A percentile compares a stretch with the other conserved stretches of the same genome.
Evolutionary conservation across 108 stramenopile genomes (phyloP).

Genomic region (Epithemia pelagica): DNA sequence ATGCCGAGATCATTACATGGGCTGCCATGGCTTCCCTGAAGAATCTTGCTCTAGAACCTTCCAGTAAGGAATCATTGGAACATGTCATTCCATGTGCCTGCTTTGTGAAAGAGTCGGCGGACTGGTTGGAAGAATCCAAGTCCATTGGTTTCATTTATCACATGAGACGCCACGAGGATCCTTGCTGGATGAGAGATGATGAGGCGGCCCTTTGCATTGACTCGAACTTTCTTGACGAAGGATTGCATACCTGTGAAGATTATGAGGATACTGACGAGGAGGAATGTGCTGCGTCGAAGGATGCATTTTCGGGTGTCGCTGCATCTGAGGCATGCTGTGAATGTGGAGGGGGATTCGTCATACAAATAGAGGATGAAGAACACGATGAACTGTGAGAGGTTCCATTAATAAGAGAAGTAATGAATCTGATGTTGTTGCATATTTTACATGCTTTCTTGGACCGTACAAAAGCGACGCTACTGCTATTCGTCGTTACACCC

Average conservation of each 20-base stretch:
- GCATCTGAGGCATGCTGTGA: constrained; percentile 18
- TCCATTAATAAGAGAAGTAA: no score
- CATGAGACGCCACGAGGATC: constrained; percentile 10
- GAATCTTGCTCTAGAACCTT: constrained; percentile 11
- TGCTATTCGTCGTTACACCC: no score
- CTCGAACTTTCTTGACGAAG: constrained; percentile 11
- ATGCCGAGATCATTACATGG: constrained; percentile 7
- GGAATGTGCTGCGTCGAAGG: constrained; percentile 12
- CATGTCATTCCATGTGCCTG: constrained; percentile 7
- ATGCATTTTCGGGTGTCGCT: not conserved
- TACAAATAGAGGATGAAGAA: not conserved
- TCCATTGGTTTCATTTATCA: constrained; percentile 4
- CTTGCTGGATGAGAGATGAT: constrained; percentile 16
- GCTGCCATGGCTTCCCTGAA: constrained; percentile 14
- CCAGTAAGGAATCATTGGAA: not conserved
- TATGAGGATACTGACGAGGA: constrained; percentile 7
- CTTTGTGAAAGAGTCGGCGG: not conserved
- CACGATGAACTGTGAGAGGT: not conserved
- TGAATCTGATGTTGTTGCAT: no score
- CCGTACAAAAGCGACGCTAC: no score
- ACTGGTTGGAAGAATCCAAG: constrained; percentile 18
- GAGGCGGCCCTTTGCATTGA: constrained; percentile 12
- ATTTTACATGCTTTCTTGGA: no score
- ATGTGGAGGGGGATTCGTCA: constrained; percentile 12
- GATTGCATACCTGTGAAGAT: constrained; percentile 8